Evolutionary conservation across 805 yeast genomes (phyloP).

Genomic region (Ogataea wickerhamii): DNA sequence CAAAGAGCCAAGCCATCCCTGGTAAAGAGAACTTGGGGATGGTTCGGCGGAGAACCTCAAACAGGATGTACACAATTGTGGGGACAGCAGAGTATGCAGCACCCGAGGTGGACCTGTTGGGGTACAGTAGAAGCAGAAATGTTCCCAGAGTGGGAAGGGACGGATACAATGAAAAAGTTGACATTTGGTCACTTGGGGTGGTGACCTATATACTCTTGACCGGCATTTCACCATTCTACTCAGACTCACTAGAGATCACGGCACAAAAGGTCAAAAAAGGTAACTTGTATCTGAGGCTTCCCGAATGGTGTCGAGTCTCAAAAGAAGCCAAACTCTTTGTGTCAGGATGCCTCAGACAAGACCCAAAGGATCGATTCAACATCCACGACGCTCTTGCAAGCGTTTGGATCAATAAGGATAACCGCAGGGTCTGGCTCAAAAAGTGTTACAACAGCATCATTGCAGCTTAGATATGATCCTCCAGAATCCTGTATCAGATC

Average conservation of each 20-base stretch:
- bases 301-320: slow-evolving; percentile 43
- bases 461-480: too few species aligned
- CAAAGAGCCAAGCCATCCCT: slow-evolving; percentile 41
- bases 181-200: slow-evolving; percentile 68
- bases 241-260: slow-evolving; percentile 38
- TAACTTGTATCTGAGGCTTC: slow-evolving; percentile 33
- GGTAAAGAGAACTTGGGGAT: slow-evolving; percentile 21
- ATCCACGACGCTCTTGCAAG: slow-evolving; percentile 40
- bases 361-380: slow-evolving; percentile 36
- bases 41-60: slow-evolving; percentile 1
- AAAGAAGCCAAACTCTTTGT: slow-evolving; percentile 45
- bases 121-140: neutral
- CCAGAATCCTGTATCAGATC: too few species aligned
- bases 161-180: slow-evolving; percentile 58
- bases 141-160: neutral
- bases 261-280: slow-evolving; percentile 42
- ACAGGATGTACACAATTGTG: slow-evolving; percentile 28
- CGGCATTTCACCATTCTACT: slow-evolving; percentile 62
- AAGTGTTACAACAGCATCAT: slow-evolving; percentile 33
- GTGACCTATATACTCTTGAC: slow-evolving; percentile 55
- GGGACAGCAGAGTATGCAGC: slow-evolving; percentile 68
- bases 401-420: slow-evolving; percentile 46
- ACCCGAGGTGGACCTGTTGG: slow-evolving; percentile 58
- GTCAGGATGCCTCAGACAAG: slow-evolving; percentile 35
- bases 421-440: slow-evolving; percentile 27